Percentiles rank a stretch among this genome's conserved stretches.
These are phyloP conservation scores for Rhodotorula kratochvilovae DNA, from an alignment of 768 basidiomycete species.

Conservation along the genomic window DNA sequence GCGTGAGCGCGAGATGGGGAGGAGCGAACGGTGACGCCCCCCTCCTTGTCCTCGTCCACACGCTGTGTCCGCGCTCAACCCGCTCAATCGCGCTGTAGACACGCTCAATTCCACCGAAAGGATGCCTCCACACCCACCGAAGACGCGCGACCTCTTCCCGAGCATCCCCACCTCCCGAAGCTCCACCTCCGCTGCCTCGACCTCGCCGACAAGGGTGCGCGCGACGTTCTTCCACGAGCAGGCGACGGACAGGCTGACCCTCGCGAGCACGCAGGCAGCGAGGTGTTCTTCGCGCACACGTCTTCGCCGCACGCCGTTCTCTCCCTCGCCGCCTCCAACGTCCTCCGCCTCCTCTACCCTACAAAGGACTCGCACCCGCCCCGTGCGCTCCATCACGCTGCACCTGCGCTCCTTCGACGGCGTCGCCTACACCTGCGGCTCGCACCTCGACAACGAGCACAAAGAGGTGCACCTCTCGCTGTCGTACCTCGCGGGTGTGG, in stretches of 20 bases:
- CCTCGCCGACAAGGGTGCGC: not conserved
- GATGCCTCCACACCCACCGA: no score
- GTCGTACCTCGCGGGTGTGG: slow-evolving; percentile 55
- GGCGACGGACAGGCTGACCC: not conserved
- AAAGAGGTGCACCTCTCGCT: slow-evolving; percentile 74
- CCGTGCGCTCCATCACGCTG: slow-evolving; percentile 38
- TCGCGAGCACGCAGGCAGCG: not conserved
- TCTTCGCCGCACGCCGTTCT: not conserved
- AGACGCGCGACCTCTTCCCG: no score
- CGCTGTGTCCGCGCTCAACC: no score
- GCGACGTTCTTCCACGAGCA: not conserved
- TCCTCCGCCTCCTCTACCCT: slow-evolving; percentile 16
- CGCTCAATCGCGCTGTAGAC: no score
- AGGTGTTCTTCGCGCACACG: slow-evolving; percentile 3
- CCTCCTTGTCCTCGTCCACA: no score
- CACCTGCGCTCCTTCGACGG: slow-evolving; percentile 55
- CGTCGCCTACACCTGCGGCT: slow-evolving; percentile 65
- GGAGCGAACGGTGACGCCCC: no score
- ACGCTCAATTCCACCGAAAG: no score
- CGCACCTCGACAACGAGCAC: slow-evolving; percentile 50
- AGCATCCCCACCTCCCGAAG: not conserved
- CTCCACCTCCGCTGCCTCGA: slow-evolving; percentile 5
- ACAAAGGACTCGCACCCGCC: not conserved
- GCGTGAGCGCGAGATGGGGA: no score
- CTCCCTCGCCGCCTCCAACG: not conserved